These are phyloP conservation scores for Polychaeton citri DNA, from an alignment of 2,329 filamentous ascomycete genomes.

Conservation along the genomic window DNA sequence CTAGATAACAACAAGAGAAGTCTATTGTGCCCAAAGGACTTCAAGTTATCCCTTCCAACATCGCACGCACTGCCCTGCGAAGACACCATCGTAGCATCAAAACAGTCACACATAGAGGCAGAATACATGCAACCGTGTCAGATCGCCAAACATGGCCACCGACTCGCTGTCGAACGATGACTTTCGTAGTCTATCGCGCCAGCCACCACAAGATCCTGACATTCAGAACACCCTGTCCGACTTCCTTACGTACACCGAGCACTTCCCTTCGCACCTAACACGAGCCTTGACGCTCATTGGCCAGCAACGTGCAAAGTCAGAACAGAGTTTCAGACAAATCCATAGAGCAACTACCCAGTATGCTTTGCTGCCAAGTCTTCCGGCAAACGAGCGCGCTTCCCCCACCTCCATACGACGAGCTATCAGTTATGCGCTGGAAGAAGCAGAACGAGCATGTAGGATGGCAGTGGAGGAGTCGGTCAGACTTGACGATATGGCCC, in stretches of 20 bases:
- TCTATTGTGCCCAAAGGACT: no score
- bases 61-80: no score
- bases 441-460: conserved; percentile 19
- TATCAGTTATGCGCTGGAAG: conserved; percentile 39
- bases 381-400: conserved; percentile 36
- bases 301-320: conserved; percentile 33
- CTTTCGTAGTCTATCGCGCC: conserved; percentile 20
- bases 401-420: conserved; percentile 38
- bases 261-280: conserved; percentile 51
- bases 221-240: conserved; percentile 53
- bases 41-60: no score
- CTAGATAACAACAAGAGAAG: no score
- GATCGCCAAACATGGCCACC: conserved; percentile 7
- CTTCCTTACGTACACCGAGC: conserved; percentile 57
- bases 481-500: conserved; percentile 21
- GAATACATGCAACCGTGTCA: not conserved
- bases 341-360: conserved; percentile 36
- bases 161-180: conserved; percentile 11
- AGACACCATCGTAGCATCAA: no score
- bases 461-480: conserved; percentile 23
- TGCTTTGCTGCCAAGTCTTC: conserved; percentile 37
- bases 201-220: conserved; percentile 39
- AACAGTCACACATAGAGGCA: no score
- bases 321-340: conserved; percentile 28
- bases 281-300: conserved; percentile 50